Evolutionary conservation across 805 yeast genomes (phyloP).

Genomic region (Ogataea dorogensis): DNA sequence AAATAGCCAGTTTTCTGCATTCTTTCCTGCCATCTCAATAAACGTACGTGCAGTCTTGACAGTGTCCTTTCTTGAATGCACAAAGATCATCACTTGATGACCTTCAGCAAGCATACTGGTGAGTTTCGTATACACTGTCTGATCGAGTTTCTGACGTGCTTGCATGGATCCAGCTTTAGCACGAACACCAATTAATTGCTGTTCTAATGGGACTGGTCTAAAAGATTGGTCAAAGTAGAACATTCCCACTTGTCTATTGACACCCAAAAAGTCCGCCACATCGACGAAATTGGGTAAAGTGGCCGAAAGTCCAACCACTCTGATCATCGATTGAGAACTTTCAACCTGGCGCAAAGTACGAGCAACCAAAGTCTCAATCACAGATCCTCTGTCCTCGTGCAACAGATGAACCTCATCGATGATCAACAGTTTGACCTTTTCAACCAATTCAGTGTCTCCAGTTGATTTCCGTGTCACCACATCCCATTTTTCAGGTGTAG

Average conservation of each 20-base stretch:
- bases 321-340: constrained; percentile 86
- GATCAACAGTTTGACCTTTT: constrained; percentile 79
- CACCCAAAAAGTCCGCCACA: constrained; percentile 93
- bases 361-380: constrained; percentile 91
- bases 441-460: constrained; percentile 82
- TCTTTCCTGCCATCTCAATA: constrained; percentile 62
- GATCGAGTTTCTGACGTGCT: constrained; percentile 71
- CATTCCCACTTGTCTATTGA: constrained; percentile 86
- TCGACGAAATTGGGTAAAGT: constrained; percentile 89
- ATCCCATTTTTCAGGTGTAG: constrained; percentile 97
- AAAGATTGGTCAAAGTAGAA: constrained; percentile 92
- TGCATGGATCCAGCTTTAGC: constrained; percentile 81
- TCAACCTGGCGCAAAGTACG: constrained; percentile 94
- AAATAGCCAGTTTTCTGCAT: constrained; percentile 55
- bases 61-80: constrained; percentile 93
- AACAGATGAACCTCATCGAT: constrained; percentile 96
- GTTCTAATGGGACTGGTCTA: constrained; percentile 91
- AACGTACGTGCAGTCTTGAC: constrained; percentile 75
- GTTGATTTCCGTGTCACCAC: constrained; percentile 92
- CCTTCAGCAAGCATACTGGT: constrained; percentile 64
- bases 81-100: constrained; percentile 94
- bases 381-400: constrained; percentile 98
- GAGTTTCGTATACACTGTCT: constrained; percentile 72
- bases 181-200: constrained; percentile 79
- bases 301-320: constrained; percentile 93